A percentile compares a stretch with the other conserved stretches of the same genome.
phyloP scores from a whole-genome alignment of 352 stramenopile genomes.

The Ochromonadaceae sp. region DNA sequence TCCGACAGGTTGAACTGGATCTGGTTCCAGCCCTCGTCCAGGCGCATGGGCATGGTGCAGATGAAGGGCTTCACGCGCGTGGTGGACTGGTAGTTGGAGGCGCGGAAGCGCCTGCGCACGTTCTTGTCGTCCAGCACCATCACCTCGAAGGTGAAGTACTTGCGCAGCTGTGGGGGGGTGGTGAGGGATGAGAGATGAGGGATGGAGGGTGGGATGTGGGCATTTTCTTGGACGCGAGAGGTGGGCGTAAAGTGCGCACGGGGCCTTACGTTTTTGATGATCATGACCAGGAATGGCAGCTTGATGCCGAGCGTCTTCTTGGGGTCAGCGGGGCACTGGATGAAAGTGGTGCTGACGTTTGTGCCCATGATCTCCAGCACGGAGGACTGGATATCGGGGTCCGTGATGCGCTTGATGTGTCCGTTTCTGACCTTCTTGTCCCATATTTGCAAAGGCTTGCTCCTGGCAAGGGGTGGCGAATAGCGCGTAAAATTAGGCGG shows the following conservation, averaged over 20 bases:
- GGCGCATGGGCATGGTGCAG: conserved; percentile 93
- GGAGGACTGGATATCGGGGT: conserved; percentile 91
- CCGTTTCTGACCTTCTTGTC: conserved; percentile 92
- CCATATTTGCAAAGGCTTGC: conserved; percentile 94
- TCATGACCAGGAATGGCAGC: conserved; percentile 93
- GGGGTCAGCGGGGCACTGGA: conserved; percentile 78
- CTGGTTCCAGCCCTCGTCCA: conserved; percentile 95
- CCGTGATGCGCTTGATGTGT: conserved; percentile 95
- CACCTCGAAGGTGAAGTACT: conserved; percentile 97
- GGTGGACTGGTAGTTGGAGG: conserved; percentile 86
- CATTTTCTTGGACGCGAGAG: background rate
- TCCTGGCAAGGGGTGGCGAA: conserved; percentile 38
- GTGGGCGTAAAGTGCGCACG: too few species aligned
- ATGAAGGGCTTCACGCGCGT: conserved; percentile 95
- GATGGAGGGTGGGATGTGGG: background rate
- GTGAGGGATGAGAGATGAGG: background rate
- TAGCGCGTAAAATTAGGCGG: background rate
- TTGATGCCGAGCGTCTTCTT: conserved; percentile 92
- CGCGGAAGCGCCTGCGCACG: conserved; percentile 80
- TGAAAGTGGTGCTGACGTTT: conserved; percentile 96
- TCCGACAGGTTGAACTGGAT: conserved; percentile 96
- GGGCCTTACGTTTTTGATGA: conserved; percentile 87
- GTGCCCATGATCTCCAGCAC: conserved; percentile 95
- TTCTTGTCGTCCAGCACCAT: conserved; percentile 96
- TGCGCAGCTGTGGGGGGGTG: conserved; percentile 52